Evolutionary conservation across 331 rosid species (phyloP).

Genomic region (Malus hybrid): DNA sequence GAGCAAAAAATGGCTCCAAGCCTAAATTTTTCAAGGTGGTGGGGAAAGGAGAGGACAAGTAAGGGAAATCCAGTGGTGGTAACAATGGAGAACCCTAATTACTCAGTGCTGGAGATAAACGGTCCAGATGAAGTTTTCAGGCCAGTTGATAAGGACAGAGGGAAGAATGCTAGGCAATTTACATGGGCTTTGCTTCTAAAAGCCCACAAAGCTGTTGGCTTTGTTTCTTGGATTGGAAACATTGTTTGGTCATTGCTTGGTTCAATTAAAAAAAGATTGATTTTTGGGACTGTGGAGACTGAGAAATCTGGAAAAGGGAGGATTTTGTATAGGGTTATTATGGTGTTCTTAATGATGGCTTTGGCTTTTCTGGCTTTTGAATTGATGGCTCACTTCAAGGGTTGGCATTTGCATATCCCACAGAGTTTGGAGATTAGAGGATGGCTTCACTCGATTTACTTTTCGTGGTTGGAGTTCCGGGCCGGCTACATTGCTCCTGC

Average conservation of each 20-base stretch:
- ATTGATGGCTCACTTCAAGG: slow-evolving; percentile 10
- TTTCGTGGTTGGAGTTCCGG: slow-evolving; percentile 15
- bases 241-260: slow-evolving; percentile 11
- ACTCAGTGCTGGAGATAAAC: slow-evolving; percentile 12
- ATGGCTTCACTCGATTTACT: slow-evolving; percentile 9
- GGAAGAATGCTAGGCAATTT: slow-evolving; percentile 35
- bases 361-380: slow-evolving; percentile 18
- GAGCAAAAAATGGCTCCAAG: slow-evolving; percentile 4
- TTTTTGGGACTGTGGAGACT: slow-evolving; percentile 17
- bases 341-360: slow-evolving; percentile 13
- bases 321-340: slow-evolving; percentile 9
- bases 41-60: slow-evolving; percentile 4
- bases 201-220: slow-evolving; percentile 34
- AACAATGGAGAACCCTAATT: slow-evolving; percentile 11
- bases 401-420: slow-evolving; percentile 17
- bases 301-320: slow-evolving; percentile 9
- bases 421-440: slow-evolving; percentile 10
- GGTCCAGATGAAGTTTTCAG: slow-evolving; percentile 10
- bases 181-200: slow-evolving; percentile 47
- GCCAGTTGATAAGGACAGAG: slow-evolving; percentile 9
- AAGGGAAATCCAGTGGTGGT: slow-evolving; percentile 16
- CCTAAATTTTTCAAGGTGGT: slow-evolving; percentile 4
- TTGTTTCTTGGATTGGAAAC: slow-evolving; percentile 35
- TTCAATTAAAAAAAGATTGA: slow-evolving; percentile 30
- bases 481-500: slow-evolving; percentile 16